These are phyloP conservation scores for Giardia muris DNA, from an alignment of 208 protist species.

Conservation along the genomic window DNA sequence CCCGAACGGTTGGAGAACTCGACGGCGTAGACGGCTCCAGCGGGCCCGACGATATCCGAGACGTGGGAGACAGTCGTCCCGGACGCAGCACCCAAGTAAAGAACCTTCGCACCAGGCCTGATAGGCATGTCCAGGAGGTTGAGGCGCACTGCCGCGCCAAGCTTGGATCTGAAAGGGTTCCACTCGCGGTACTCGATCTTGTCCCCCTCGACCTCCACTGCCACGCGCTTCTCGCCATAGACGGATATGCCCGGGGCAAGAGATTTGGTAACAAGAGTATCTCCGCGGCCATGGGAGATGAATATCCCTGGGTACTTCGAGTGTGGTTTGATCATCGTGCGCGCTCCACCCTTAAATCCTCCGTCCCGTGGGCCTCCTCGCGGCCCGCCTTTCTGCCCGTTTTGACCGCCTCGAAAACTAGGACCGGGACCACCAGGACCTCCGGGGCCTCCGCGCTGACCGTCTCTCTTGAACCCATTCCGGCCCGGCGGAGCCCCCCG, in stretches of 20 bases:
- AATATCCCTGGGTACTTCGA: constrained; percentile 84
- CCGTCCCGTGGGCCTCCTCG: neutral
- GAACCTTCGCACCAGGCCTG: constrained; percentile 78
- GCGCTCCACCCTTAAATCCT: constrained; percentile 48
- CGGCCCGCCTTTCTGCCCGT: neutral
- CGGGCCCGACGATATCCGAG: constrained; percentile 92
- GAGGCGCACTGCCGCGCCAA: constrained; percentile 87
- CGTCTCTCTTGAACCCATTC: neutral
- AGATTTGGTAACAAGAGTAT: constrained; percentile 87
- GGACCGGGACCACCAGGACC: neutral
- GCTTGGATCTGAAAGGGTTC: constrained; percentile 99
- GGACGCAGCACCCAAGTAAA: constrained; percentile 98
- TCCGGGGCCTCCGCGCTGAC: neutral
- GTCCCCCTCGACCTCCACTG: constrained; percentile 53
- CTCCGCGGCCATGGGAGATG: constrained; percentile 88
- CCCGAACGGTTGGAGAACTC: constrained; percentile 96
- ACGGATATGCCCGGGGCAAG: constrained; percentile 90
- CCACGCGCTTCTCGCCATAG: constrained; percentile 97
- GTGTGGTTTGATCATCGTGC: constrained; percentile 87
- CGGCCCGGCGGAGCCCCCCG: neutral
- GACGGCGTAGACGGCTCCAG: constrained; percentile 95
- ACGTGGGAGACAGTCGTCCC: constrained; percentile 99
- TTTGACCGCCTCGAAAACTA: neutral
- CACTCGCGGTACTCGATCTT: constrained; percentile 99
- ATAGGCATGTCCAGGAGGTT: constrained; percentile 94